Evolutionary conservation across 345 rosid genomes (phyloP).

Genomic region (Citrus cavaleriei): DNA sequence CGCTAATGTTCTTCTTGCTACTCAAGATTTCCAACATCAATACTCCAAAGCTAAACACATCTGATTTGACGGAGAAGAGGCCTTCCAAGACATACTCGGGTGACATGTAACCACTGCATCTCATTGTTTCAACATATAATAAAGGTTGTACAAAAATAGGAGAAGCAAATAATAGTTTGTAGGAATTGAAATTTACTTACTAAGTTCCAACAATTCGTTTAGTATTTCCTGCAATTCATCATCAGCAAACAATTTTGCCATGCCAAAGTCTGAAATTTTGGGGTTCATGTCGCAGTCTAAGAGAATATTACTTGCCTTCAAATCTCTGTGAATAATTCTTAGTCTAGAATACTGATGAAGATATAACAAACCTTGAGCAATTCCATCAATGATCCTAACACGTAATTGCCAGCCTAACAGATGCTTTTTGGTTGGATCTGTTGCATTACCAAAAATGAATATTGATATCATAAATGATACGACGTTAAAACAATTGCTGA

Average conservation of each 20-base stretch:
- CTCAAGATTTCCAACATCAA: constrained; percentile 38
- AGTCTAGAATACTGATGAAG: constrained; percentile 31
- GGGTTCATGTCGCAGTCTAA: constrained; percentile 43
- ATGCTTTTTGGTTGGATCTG: constrained; percentile 7
- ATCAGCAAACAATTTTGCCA: constrained; percentile 46
- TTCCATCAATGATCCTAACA: constrained; percentile 20
- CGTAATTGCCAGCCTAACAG: constrained; percentile 18
- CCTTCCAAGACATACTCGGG: constrained; percentile 20
- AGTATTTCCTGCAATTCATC: constrained; percentile 35
- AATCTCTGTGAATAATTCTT: no score
- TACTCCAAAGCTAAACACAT: constrained; percentile 7
- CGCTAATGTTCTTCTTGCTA: constrained; percentile 43
- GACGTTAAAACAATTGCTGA: not conserved
- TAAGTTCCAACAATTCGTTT: constrained; percentile 41
- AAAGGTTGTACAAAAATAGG: no score
- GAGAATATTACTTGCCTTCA: constrained; percentile 35
- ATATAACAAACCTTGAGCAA: constrained; percentile 39
- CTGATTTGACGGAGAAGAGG: constrained; percentile 2
- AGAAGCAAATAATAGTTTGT: not conserved
- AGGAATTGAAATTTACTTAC: constrained; percentile 26
- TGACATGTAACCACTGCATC: constrained; percentile 40
- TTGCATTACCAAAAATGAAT: not conserved
- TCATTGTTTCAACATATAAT: not conserved
- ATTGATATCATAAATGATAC: not conserved
- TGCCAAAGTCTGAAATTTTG: constrained; percentile 50